Conservation (phyloP, 768 basidiomycete genomes). For the Termitomyces sp. region DNA sequence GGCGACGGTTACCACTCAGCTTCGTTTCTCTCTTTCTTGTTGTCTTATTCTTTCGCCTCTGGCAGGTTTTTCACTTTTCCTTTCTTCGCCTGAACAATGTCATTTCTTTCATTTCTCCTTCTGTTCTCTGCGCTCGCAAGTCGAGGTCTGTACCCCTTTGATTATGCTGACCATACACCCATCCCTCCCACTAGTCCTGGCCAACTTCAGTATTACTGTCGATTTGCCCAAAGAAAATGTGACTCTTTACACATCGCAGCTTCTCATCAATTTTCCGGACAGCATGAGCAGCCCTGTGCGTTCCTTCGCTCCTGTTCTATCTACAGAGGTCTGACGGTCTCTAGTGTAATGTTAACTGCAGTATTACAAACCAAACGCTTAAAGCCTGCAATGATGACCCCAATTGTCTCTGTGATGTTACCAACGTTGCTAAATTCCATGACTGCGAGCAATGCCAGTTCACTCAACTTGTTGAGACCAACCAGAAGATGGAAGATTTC, state of each 20-base stretch:
- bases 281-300: conserved; percentile 28
- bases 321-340: not conserved
- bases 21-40: conserved; percentile 6
- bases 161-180: not conserved
- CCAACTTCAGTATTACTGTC: conserved; percentile 47
- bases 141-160: conserved; percentile 44
- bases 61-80: conserved; percentile 22
- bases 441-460: conserved; percentile 72
- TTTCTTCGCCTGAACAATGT: conserved; percentile 21
- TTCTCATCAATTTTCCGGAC: conserved; percentile 44
- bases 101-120: conserved; percentile 29
- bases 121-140: conserved; percentile 48
- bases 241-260: conserved; percentile 38
- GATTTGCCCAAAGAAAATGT: conserved; percentile 20
- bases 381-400: conserved; percentile 44
- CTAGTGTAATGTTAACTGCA: conserved; percentile 37
- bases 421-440: conserved; percentile 39
- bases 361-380: conserved; percentile 20
- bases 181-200: conserved; percentile 26
- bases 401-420: conserved; percentile 51
- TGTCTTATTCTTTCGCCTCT: conserved; percentile 18
- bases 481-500: conserved; percentile 49
- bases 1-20: conserved; percentile 8
- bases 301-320: conserved; percentile 12
- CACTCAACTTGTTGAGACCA: conserved; percentile 45